These are phyloP conservation scores for Pseudomassariella vexata DNA, from an alignment of 2,329 filamentous ascomycete genomes.

Conservation along the genomic window DNA sequence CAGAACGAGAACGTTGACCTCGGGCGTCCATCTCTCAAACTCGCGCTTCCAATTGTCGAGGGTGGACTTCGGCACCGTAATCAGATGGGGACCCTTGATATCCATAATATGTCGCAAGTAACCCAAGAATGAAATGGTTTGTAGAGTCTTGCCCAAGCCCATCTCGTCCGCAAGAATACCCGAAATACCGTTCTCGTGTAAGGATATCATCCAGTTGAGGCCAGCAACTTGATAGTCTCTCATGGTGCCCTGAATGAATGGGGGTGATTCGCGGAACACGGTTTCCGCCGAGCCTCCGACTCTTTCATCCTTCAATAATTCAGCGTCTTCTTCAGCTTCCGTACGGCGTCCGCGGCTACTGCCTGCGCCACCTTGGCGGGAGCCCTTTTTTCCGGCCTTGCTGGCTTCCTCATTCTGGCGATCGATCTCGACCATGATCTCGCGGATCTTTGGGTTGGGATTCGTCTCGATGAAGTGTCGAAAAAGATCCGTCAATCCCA, in stretches of 20 bases:
- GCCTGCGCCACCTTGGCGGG: slow-evolving; percentile 78
- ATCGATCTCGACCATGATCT: slow-evolving; percentile 92
- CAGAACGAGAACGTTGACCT: slow-evolving; percentile 87
- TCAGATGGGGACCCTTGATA: slow-evolving; percentile 84
- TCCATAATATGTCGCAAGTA: slow-evolving; percentile 88
- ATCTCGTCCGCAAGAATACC: slow-evolving; percentile 98
- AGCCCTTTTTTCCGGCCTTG: slow-evolving; percentile 65
- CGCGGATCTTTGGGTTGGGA: slow-evolving; percentile 87
- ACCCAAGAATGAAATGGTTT: slow-evolving; percentile 94
- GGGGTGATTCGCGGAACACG: slow-evolving; percentile 87
- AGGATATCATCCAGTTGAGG: slow-evolving; percentile 93
- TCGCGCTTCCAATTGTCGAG: slow-evolving; percentile 98
- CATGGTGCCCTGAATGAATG: slow-evolving; percentile 86
- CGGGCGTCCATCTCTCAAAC: slow-evolving; percentile 89
- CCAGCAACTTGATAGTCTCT: slow-evolving; percentile 95
- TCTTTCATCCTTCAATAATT: slow-evolving; percentile 81
- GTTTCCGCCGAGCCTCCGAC: slow-evolving; percentile 79
- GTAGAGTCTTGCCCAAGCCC: slow-evolving; percentile 95
- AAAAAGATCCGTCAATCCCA: slow-evolving; percentile 93
- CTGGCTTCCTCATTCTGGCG: slow-evolving; percentile 76
- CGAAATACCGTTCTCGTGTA: slow-evolving; percentile 98
- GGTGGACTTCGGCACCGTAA: slow-evolving; percentile 93
- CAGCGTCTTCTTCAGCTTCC: slow-evolving; percentile 95
- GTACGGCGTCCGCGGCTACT: slow-evolving; percentile 78
- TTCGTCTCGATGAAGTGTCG: slow-evolving; percentile 99